Conservation (phyloP, 140 eudicot species). For the Oenanthe javanica region DNA sequence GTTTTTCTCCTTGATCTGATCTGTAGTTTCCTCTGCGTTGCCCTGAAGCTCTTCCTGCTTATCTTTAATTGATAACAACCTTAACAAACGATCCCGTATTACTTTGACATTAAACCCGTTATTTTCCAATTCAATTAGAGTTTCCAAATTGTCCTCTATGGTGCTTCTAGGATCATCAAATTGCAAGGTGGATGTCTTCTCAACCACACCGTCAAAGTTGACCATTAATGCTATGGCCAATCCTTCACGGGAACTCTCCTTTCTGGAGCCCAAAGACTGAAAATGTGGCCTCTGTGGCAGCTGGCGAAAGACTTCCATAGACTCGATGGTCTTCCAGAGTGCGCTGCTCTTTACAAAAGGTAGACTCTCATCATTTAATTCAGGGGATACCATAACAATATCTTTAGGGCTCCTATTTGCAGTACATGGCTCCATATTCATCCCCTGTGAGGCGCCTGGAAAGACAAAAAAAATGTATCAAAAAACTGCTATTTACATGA, state of each 20-base stretch:
- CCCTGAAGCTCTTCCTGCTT: conserved; percentile 33
- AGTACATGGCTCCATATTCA: not conserved
- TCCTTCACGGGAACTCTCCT: conserved; percentile 72
- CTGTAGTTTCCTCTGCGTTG: conserved; percentile 15
- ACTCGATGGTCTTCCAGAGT: conserved; percentile 61
- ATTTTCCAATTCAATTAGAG: conserved; percentile 55
- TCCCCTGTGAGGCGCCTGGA: not conserved
- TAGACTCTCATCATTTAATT: conserved; percentile 17
- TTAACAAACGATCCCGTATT: conserved; percentile 36
- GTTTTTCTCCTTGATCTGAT: conserved; percentile 23
- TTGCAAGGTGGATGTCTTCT: conserved; percentile 32
- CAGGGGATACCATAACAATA: not conserved
- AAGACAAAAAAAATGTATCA: not conserved
- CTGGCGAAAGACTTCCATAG: conserved; percentile 58
- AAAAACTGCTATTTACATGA: not conserved
- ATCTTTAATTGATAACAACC: conserved; percentile 37
- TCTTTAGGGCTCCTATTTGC: not conserved
- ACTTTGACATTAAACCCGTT: conserved; percentile 58
- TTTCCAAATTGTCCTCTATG: conserved; percentile 48
- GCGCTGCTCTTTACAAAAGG: conserved; percentile 54
- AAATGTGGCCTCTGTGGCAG: conserved; percentile 91
- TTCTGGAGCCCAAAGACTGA: conserved; percentile 35
- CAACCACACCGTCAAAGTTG: conserved; percentile 45
- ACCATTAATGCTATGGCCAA: conserved; percentile 79
- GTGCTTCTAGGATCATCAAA: conserved; percentile 44